phyloP scores from a whole-genome alignment of 345 rosid genomes.

The Acer saccharum region DNA sequence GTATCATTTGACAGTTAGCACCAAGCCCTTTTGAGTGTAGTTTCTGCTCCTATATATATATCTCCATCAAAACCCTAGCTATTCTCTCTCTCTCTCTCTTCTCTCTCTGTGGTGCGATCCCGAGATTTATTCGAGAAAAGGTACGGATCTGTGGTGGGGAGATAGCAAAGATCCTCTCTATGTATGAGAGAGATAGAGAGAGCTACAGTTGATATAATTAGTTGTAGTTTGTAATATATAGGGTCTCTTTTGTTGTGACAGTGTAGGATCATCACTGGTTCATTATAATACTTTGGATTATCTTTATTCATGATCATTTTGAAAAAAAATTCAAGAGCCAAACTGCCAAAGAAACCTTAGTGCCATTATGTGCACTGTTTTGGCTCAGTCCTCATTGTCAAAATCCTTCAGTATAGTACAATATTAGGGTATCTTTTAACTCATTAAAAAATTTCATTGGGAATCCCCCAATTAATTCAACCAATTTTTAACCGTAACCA shows the following conservation, averaged over 20 bases:
- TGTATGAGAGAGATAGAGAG: conserved; percentile 11
- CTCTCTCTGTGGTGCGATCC: conserved; percentile 34
- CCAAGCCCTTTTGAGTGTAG: conserved; percentile 38
- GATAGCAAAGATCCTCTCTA: conserved; percentile 43
- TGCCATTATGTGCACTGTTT: not conserved
- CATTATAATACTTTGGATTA: not conserved
- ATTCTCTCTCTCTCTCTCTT: not conserved
- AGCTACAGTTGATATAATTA: conserved; percentile 19
- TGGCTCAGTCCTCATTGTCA: not conserved
- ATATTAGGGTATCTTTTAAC: not conserved
- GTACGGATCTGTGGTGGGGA: conserved; percentile 38
- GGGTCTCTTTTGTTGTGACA: conserved; percentile 15
- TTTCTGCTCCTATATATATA: conserved; percentile 22
- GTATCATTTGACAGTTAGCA: conserved; percentile 24
- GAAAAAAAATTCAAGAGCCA: not conserved
- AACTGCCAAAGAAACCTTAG: not conserved
- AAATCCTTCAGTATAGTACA: conserved; percentile 5
- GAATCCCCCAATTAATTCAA: not conserved
- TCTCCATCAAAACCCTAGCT: not conserved
- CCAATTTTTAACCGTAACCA: too few species aligned
- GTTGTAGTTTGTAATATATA: not conserved
- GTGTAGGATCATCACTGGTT: not conserved
- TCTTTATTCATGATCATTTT: not conserved
- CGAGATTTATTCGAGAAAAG: conserved; percentile 49
- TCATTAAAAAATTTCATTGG: conserved; percentile 1